A percentile compares a stretch with the other conserved stretches of the same genome.
phyloP scores from a whole-genome alignment of 306 rosid species.

The Luffa aegyptiaca region DNA sequence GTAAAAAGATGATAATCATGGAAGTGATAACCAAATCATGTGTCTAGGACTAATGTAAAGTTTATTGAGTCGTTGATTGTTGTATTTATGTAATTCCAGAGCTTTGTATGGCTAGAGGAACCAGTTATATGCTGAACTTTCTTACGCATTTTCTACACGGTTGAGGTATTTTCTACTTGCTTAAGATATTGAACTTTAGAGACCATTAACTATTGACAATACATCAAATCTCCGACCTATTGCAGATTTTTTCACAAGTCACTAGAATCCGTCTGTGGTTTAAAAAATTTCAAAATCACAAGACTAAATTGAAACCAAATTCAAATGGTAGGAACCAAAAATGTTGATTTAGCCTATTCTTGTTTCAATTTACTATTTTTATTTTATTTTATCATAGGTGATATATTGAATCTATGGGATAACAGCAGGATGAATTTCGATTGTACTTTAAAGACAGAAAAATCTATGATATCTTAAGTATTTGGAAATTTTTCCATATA shows the following conservation, averaged over 20 bases:
- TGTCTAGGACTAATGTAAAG: slow-evolving; percentile 41
- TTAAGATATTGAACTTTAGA: not conserved
- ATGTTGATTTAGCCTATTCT: too few species aligned
- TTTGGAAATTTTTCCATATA: not conserved
- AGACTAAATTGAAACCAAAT: too few species aligned
- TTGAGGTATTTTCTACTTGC: not conserved
- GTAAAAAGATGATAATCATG: slow-evolving; percentile 19
- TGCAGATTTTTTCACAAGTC: not conserved
- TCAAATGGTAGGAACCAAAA: too few species aligned
- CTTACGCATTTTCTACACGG: slow-evolving; percentile 28
- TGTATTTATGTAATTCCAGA: slow-evolving; percentile 28
- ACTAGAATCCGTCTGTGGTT: not conserved
- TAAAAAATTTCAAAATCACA: too few species aligned
- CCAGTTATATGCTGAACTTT: slow-evolving; percentile 28
- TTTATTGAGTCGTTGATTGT: slow-evolving; percentile 28
- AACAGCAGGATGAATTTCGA: too few species aligned
- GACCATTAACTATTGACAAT: not conserved
- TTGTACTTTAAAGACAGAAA: too few species aligned
- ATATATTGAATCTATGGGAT: too few species aligned
- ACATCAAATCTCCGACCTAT: not conserved
- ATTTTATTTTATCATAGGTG: too few species aligned
- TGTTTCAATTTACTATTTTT: too few species aligned
- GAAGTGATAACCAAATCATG: slow-evolving; percentile 33
- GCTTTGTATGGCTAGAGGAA: slow-evolving; percentile 34
- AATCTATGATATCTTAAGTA: too few species aligned